These are phyloP conservation scores for Starmerella floris DNA, from an alignment of 805 yeast genomes.

Conservation along the genomic window DNA sequence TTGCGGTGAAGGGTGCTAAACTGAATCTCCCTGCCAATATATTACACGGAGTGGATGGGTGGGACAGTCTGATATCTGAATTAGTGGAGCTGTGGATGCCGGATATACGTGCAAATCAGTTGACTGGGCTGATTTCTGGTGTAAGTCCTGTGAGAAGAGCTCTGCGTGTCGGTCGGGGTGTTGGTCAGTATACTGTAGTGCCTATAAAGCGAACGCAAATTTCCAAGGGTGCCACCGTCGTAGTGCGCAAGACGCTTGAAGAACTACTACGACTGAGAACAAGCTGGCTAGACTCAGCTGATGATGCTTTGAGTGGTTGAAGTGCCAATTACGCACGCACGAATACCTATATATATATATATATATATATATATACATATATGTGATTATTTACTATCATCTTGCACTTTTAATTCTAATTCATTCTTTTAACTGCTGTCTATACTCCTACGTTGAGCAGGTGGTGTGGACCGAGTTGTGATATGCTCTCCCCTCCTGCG, in stretches of 20 bases:
- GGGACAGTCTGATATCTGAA: constrained; percentile 41
- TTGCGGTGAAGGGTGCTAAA: constrained; percentile 74
- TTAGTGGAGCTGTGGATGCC: constrained; percentile 76
- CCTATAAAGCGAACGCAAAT: constrained; percentile 10
- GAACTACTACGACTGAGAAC: constrained; percentile 9
- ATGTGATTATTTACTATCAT: no score
- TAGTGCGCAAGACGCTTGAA: constrained; percentile 12
- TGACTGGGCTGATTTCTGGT: constrained; percentile 71
- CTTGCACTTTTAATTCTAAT: no score
- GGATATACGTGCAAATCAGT: constrained; percentile 67
- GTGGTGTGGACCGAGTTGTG: no score
- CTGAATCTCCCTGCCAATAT: constrained; percentile 48
- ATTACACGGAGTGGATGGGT: constrained; percentile 67
- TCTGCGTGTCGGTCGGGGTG: constrained; percentile 8
- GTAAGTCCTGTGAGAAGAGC: constrained; percentile 53
- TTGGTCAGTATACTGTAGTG: constrained; percentile 7
- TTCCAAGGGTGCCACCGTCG: constrained; percentile 10
- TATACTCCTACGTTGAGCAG: no score
- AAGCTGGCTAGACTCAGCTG: constrained; percentile 13
- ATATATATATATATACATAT: no score
- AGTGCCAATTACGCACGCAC: no score
- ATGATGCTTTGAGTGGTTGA: neutral
- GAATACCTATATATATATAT: no score
- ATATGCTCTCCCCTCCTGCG: no score
- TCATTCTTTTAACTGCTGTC: no score